These are phyloP conservation scores for Cutaneotrichosporon cyanovorans DNA, from an alignment of 1,284 basidiomycete genomes.

Conservation along the genomic window DNA sequence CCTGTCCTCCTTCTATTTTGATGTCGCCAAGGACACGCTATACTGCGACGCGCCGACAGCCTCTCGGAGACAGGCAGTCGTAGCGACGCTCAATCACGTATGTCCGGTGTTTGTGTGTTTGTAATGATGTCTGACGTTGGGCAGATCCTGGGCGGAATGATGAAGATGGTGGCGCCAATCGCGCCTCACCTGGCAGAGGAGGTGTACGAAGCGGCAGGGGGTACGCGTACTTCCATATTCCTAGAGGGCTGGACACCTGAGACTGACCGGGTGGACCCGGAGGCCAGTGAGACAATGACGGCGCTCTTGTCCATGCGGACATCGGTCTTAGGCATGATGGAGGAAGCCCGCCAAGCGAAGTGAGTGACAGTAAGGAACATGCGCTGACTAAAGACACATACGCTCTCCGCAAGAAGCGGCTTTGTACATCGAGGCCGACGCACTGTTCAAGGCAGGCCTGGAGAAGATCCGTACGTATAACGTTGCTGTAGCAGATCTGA, in stretches of 20 bases:
- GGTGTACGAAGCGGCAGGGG: slow-evolving; percentile 52
- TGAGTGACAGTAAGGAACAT: slow-evolving; percentile 14
- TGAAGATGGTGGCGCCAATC: slow-evolving; percentile 72
- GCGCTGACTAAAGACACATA: slow-evolving; percentile 1
- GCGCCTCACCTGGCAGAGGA: slow-evolving; percentile 90
- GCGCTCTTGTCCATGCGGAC: slow-evolving; percentile 22
- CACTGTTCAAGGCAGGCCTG: neutral
- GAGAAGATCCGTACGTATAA: neutral
- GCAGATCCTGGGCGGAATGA: slow-evolving; percentile 66
- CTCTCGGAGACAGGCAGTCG: slow-evolving; percentile 55
- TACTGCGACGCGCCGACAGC: slow-evolving; percentile 63
- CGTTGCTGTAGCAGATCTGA: neutral
- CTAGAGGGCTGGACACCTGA: slow-evolving; percentile 52
- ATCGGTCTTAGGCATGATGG: slow-evolving; percentile 25
- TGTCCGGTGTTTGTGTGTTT: too few relatives aligned
- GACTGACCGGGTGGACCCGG: neutral
- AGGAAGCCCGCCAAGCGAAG: slow-evolving; percentile 31
- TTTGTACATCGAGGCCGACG: slow-evolving; percentile 6
- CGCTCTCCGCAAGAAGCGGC: slow-evolving; percentile 13
- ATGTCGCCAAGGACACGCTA: slow-evolving; percentile 81
- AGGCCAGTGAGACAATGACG: slow-evolving; percentile 20
- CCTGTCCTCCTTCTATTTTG: slow-evolving; percentile 70
- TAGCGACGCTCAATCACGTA: slow-evolving; percentile 69
- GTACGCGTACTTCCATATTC: slow-evolving; percentile 50
- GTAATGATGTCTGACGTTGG: neutral